phyloP scores from a whole-genome alignment of 306 rosid species.

The Hippophae tibetana region DNA sequence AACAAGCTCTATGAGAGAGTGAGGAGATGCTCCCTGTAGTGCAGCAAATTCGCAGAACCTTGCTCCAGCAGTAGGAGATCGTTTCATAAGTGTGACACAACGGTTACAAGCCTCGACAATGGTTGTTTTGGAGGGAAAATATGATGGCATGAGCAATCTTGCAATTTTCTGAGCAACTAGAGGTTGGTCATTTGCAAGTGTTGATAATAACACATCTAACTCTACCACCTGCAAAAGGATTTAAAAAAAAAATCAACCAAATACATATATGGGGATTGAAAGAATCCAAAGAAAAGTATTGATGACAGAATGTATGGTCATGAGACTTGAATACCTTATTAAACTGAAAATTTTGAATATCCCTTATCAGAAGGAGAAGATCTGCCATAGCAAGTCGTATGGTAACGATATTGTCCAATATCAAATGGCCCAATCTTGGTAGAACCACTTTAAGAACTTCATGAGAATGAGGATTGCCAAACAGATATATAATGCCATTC shows the following conservation, averaged over 20 bases:
- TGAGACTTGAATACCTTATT: conserved; percentile 45
- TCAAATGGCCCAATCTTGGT: conserved; percentile 72
- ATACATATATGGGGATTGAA: conserved; percentile 15
- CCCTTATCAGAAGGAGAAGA: conserved; percentile 60
- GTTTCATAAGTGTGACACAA: conserved; percentile 63
- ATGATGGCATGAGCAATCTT: conserved; percentile 66
- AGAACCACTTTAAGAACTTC: conserved; percentile 80
- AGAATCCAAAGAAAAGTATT: conserved; percentile 1
- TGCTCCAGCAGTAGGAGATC: conserved; percentile 87
- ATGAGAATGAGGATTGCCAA: conserved; percentile 78
- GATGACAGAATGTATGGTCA: conserved; percentile 5
- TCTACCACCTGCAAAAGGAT: conserved; percentile 49
- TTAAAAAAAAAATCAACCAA: conserved; percentile 10
- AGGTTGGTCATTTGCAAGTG: conserved; percentile 64
- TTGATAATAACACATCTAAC: conserved; percentile 50
- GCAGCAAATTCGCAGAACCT: conserved; percentile 65
- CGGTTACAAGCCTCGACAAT: conserved; percentile 79
- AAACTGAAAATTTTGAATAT: conserved; percentile 65
- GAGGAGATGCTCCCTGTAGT: conserved; percentile 61
- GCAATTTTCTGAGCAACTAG: conserved; percentile 74
- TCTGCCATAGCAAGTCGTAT: conserved; percentile 51
- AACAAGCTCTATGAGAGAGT: conserved; percentile 57
- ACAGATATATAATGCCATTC: conserved; percentile 64
- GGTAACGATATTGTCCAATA: conserved; percentile 46
- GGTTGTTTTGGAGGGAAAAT: conserved; percentile 65